Evolutionary conservation across 1,139 yeast genomes (phyloP), one percentile per base, ranked within the genome.

Genomic region (Hansenula sp.): DNA sequence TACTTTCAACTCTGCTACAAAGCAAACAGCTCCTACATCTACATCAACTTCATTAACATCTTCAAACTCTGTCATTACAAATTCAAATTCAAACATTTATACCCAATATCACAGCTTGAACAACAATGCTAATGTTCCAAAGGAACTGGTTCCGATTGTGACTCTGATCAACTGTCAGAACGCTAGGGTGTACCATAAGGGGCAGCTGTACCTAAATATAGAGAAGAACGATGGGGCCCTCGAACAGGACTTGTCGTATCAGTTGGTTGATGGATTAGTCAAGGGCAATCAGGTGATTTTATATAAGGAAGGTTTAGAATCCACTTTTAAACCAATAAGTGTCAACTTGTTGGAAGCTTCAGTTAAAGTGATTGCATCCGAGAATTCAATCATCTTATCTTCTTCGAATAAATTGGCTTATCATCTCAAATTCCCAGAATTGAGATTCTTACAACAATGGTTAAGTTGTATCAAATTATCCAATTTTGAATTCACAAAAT

Each of bases 291-390:
- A 41, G 12, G 17, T 41, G 18, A 34, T 41, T 12, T 13, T 41
- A 1, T 38, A 27, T 18, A 37, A 31, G 20, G 27, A 31, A 17
- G 36, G 32, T 14, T 28, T 34, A 14, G 39, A 44, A 17, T 17
- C 34, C 6, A 17, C 17, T 18, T 40, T 39, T 29, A 79, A 77
- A 53, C 94, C 95, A 20, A 72, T 77, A 36, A 84, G 82, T 58
- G 72, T 87, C 55, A 86, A 86, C 59, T 75, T 87, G 51, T 73
- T 90, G 12, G 95, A 87, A 28, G 44, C 92, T 6, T 75, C 82
- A 13, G 77, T 82, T 61, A 81, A 77, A 53, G 75, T 88, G 37
- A 71, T 78, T 64, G 73, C 75, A 36, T 17, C 29, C 13, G 81
- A 83, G 59, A 83, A 83, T 39, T 77, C 85, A 34, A 77, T 84